Base-by-base conservation (phyloP, 2,329 filamentous ascomycete species). In the Sarocladiaceae sp. region DNA sequence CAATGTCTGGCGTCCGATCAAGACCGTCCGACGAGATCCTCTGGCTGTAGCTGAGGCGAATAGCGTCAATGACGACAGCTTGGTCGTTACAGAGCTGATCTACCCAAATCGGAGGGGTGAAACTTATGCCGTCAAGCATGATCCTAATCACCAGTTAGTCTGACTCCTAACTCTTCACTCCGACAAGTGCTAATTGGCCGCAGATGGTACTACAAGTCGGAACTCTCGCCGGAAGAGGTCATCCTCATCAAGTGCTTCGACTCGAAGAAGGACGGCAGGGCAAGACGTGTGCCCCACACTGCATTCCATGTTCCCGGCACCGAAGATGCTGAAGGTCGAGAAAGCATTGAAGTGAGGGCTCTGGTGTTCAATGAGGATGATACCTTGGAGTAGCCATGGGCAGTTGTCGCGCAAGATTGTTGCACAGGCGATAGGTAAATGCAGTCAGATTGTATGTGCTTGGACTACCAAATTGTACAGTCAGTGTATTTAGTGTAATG, bases 201-300 rank as follows among this genome's bases (percentile, higher is more conserved):
- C 35, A 68, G 65, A 59, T 83, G 79, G 79, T 77, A 74, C 60
- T 83, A 79, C 62, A 70, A 77, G 54, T 70, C 70, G 46, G 70
- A 69, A 1, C 73, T 82, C 60, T 71, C 67, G 0, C 78, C 79
- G 0, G 69, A 76, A 3, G 73, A 85, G 66, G 75, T 79, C 3
- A 69, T 80, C 3, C 59, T 85, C 39, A 80, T 85, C 64, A 85
- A 84, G 63, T 83, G 79, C 59, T 84, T 78, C 59, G 82, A 85
- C 62, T 78, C 70, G 23, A 78, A 80, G 69, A 68, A 68, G 22
- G 78, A 82, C 60, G 78, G 77, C 0, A 64, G 75, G 23, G 76
- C 78, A 5, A 69, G 78, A 10, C 62, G 78, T 3, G 73, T 79
- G 28, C 78, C 79, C n/a, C 80, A 83, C 58, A 72, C 73, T 5